A percentile compares a stretch with the other conserved stretches of the same genome.
phyloP scores from a whole-genome alignment of 2,329 filamentous ascomycete genomes.

The Hypoxylon sp. region DNA sequence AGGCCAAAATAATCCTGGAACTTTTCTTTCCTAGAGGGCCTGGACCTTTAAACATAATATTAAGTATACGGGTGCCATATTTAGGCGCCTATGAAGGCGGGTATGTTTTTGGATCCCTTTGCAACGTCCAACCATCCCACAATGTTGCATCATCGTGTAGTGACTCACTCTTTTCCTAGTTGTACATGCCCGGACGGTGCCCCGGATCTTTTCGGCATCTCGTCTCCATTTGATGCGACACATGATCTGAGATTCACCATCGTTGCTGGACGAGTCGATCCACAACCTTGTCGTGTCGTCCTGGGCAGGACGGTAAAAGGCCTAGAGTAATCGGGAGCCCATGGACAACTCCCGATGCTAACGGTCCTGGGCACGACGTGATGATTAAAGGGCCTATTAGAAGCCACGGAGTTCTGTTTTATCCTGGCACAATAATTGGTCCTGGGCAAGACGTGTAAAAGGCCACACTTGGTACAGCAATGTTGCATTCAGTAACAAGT shows the following conservation, averaged over 20 bases:
- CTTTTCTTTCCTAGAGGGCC: not conserved
- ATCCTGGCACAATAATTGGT: conserved; percentile 46
- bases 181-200: not conserved
- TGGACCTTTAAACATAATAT: not conserved
- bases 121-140: not conserved
- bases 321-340: conserved; percentile 43
- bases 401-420: conserved; percentile 29
- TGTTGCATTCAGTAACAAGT: conserved; percentile 33
- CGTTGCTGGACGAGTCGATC: not conserved
- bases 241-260: conserved; percentile 12
- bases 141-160: not conserved
- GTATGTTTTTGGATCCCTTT: not conserved
- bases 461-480: conserved; percentile 40
- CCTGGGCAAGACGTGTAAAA: conserved; percentile 56
- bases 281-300: conserved; percentile 48
- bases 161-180: not conserved
- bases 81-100: not conserved
- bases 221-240: not conserved
- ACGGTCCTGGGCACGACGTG: conserved; percentile 43
- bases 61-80: not conserved
- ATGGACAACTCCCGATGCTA: conserved; percentile 38
- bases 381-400: conserved; percentile 42
- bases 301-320: conserved; percentile 51
- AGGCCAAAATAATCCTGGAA: not conserved
- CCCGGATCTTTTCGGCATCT: not conserved